A percentile compares a stretch with the other conserved stretches of the same genome.
Conservation (phyloP, 106 monocot species). For the Vanilla planifolia region DNA sequence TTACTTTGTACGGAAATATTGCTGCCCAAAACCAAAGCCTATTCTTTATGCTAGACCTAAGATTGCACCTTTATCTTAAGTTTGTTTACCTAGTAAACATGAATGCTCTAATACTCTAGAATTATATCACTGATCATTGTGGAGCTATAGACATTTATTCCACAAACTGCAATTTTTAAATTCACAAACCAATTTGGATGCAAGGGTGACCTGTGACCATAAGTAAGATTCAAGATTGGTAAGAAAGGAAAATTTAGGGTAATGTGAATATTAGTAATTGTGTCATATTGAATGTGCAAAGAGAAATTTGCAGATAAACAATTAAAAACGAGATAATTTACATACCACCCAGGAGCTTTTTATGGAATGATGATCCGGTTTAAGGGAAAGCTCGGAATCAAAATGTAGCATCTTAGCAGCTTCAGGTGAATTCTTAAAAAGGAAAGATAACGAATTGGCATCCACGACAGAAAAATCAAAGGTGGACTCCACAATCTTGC, state of each 20-base stretch:
- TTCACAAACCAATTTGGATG: background rate
- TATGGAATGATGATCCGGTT: constrained; percentile 40
- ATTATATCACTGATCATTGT: background rate
- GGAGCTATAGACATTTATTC: background rate
- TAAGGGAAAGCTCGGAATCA: constrained; percentile 37
- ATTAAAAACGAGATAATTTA: background rate
- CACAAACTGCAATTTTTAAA: background rate
- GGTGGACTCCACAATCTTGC: constrained; percentile 53
- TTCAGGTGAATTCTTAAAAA: constrained; percentile 87
- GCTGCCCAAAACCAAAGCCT: too few relatives aligned
- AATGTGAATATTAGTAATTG: too few relatives aligned
- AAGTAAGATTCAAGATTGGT: background rate
- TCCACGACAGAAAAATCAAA: constrained; percentile 88
- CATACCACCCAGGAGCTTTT: constrained; percentile 90
- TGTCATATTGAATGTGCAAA: too few relatives aligned
- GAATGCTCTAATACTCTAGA: background rate
- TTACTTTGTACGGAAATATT: too few relatives aligned
- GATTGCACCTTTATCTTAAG: background rate
- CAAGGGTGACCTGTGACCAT: background rate
- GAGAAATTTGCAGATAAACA: background rate
- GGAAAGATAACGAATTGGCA: constrained; percentile 83
- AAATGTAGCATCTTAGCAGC: constrained; percentile 57
- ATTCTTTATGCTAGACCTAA: too few relatives aligned
- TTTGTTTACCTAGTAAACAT: background rate
- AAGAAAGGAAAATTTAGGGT: background rate